These are phyloP conservation scores for Apiotrichum veenhuisii DNA, from an alignment of 1,284 basidiomycete genomes.

Conservation along the genomic window DNA sequence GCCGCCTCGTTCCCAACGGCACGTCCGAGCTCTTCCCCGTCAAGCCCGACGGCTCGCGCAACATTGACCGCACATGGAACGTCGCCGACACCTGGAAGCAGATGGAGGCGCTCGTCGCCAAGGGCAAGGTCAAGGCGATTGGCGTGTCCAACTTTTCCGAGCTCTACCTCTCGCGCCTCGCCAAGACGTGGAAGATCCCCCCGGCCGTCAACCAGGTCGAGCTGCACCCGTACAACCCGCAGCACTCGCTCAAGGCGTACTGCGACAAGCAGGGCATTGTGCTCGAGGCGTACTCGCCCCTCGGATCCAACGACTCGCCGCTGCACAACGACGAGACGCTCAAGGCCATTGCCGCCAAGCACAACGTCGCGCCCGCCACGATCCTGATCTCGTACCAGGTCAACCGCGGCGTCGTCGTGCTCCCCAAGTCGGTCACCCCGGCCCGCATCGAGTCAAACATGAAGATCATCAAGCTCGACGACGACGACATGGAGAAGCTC, in stretches of 20 bases:
- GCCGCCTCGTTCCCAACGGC: slow-evolving; percentile 35
- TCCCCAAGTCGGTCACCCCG: slow-evolving; percentile 74
- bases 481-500: slow-evolving; percentile 61
- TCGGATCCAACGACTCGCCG: slow-evolving; percentile 66
- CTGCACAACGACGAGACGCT: slow-evolving; percentile 67
- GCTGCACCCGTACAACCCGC: slow-evolving; percentile 66
- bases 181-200: slow-evolving; percentile 56
- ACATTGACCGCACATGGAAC: slow-evolving; percentile 50
- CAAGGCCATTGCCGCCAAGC: slow-evolving; percentile 61
- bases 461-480: slow-evolving; percentile 52
- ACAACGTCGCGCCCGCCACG: slow-evolving; percentile 60
- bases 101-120: slow-evolving; percentile 58
- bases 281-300: slow-evolving; percentile 76
- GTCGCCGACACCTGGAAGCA: slow-evolving; percentile 59
- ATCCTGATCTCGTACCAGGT: slow-evolving; percentile 43
- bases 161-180: slow-evolving; percentile 52
- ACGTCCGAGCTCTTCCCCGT: slow-evolving; percentile 37
- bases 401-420: slow-evolving; percentile 57
- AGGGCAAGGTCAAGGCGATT: slow-evolving; percentile 55
- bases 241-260: slow-evolving; percentile 66
- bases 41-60: slow-evolving; percentile 43
- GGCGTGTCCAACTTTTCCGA: slow-evolving; percentile 47
- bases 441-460: slow-evolving; percentile 53
- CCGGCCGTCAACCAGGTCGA: slow-evolving; percentile 70
- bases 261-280: slow-evolving; percentile 66